Conservation (phyloP, 495 filamentous ascomycete genomes). For the Beverwykella pulmonaria region DNA sequence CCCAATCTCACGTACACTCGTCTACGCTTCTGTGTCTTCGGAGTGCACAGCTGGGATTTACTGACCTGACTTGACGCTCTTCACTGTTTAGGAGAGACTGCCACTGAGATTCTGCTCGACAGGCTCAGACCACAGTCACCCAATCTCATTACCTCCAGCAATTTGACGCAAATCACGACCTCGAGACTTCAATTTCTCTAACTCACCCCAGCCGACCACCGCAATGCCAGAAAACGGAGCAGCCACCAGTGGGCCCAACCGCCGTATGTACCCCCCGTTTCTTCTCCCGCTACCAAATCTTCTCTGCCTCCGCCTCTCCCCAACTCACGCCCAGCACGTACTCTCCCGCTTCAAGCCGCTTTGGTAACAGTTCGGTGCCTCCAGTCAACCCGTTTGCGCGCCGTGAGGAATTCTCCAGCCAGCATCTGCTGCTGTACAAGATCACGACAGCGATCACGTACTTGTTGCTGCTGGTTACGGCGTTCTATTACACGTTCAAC, state of each 20-base stretch:
- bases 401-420: slow-evolving; percentile 31
- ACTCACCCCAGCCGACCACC: too few species aligned
- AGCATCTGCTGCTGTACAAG: slow-evolving; percentile 58
- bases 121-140: not conserved
- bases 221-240: slow-evolving; percentile 24
- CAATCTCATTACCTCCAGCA: too few species aligned
- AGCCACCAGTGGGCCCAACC: not conserved
- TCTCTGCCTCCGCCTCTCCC: not conserved
- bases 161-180: too few species aligned
- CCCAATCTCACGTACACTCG: not conserved
- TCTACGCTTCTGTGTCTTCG: not conserved
- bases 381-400: slow-evolving; percentile 45
- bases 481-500: slow-evolving; percentile 69
- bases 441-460: slow-evolving; percentile 71
- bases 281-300: not conserved
- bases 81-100: not conserved
- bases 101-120: not conserved
- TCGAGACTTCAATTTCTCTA: too few species aligned
- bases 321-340: not conserved
- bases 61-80: not conserved
- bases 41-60: not conserved
- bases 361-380: not conserved
- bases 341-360: not conserved
- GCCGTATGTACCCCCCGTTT: slow-evolving; percentile 4
- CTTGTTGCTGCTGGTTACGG: slow-evolving; percentile 66